Percentiles rank a stretch among this genome's conserved stretches.
phyloP scores from a whole-genome alignment of 768 basidiomycete species.

The Suillus decipiens region DNA sequence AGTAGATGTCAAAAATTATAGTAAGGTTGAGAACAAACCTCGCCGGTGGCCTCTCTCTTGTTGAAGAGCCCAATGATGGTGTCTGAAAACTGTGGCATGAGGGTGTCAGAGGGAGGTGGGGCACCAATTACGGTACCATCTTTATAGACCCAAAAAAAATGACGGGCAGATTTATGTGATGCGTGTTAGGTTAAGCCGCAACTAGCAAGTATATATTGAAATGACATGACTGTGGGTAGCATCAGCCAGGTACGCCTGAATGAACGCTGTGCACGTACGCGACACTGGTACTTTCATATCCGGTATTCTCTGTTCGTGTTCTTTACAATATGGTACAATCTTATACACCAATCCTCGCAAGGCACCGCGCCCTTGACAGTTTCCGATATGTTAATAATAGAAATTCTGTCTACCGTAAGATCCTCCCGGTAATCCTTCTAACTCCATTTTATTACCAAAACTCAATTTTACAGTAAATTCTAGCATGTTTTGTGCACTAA shows the following conservation, averaged over 20 bases:
- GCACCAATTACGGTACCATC: background rate
- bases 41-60: slow-evolving; percentile 29
- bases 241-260: background rate
- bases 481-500: too few relatives aligned
- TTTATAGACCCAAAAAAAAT: background rate
- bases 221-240: background rate
- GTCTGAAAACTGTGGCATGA: slow-evolving; percentile 48
- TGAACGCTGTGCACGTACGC: too few relatives aligned
- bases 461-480: too few relatives aligned
- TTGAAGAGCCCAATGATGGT: slow-evolving; percentile 34
- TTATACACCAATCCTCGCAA: too few relatives aligned
- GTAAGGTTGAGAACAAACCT: slow-evolving; percentile 21
- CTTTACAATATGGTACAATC: too few relatives aligned
- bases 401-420: too few relatives aligned
- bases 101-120: slow-evolving; percentile 24
- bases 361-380: too few relatives aligned
- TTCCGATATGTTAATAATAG: too few relatives aligned
- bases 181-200: background rate
- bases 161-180: background rate
- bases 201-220: background rate
- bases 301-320: background rate
- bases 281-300: background rate
- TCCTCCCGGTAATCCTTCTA: too few relatives aligned
- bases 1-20: background rate
- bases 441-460: too few relatives aligned